phyloP scores from a whole-genome alignment of 768 basidiomycete species.

The Amanita rubescens region DNA sequence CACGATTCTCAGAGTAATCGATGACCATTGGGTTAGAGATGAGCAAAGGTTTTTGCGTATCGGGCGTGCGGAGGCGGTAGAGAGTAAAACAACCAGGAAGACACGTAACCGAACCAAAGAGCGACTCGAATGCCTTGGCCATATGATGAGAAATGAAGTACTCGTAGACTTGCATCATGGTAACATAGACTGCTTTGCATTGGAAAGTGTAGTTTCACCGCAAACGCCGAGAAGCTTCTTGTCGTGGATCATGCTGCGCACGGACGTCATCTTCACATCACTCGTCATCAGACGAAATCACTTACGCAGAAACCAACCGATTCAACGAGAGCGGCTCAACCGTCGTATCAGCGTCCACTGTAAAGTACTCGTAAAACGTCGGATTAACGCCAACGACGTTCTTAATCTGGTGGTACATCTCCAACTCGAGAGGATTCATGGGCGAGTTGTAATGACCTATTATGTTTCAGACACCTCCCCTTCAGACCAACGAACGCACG shows the following conservation, averaged over 20 bases:
- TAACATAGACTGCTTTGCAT: constrained; percentile 93
- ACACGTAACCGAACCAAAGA: constrained; percentile 98
- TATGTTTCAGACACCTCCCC: neutral
- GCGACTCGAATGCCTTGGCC: constrained; percentile 94
- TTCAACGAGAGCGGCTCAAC: constrained; percentile 86
- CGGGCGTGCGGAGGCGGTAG: constrained; percentile 89
- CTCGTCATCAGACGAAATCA: constrained; percentile 14
- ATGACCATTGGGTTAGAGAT: constrained; percentile 85
- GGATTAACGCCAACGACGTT: constrained; percentile 99
- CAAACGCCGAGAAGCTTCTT: constrained; percentile 91
- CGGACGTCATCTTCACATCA: constrained; percentile 5
- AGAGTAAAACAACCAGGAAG: constrained; percentile 98
- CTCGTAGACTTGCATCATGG: constrained; percentile 99
- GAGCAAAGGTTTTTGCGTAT: constrained; percentile 92
- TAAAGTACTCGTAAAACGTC: constrained; percentile 96
- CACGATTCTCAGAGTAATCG: constrained; percentile 93
- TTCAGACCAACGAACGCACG: constrained; percentile 10
- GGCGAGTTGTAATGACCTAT: constrained; percentile 95
- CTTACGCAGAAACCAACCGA: constrained; percentile 88
- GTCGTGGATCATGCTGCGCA: constrained; percentile 90
- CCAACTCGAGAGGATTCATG: constrained; percentile 95
- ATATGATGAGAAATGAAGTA: constrained; percentile 99
- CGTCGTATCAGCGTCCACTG: constrained; percentile 91
- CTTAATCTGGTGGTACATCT: constrained; percentile 99
- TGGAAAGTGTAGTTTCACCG: constrained; percentile 89